A percentile compares a stretch with the other conserved stretches of the same genome.
phyloP scores from a whole-genome alignment of 441 rosid genomes.

The Brassica hybrid region DNA sequence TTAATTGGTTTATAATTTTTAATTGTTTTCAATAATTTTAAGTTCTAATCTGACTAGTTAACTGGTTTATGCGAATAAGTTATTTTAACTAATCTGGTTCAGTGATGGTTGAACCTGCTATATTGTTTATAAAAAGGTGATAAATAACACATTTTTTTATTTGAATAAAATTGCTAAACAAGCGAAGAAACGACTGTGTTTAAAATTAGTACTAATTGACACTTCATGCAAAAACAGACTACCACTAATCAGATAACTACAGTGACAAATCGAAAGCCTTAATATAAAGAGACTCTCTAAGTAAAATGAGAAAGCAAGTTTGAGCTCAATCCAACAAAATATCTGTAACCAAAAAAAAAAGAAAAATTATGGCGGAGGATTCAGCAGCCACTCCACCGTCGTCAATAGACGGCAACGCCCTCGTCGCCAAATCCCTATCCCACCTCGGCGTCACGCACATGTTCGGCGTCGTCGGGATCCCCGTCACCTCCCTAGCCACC shows the following conservation, averaged over 20 bases:
- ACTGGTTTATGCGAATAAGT: too few relatives aligned
- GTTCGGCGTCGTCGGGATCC: slow-evolving; percentile 97
- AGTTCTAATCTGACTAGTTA: too few relatives aligned
- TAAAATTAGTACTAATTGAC: neutral
- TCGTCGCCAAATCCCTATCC: slow-evolving; percentile 71
- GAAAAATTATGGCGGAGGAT: slow-evolving; percentile 27
- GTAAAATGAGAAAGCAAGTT: neutral
- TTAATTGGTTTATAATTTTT: too few relatives aligned
- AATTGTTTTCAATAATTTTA: too few relatives aligned
- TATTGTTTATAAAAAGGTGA: too few relatives aligned
- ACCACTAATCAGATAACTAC: neutral
- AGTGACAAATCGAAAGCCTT: slow-evolving; percentile 12
- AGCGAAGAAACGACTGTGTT: too few relatives aligned
- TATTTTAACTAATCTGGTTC: too few relatives aligned
- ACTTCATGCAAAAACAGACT: neutral
- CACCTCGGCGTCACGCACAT: slow-evolving; percentile 82
- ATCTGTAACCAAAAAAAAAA: neutral
- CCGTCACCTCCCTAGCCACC: slow-evolving; percentile 88
- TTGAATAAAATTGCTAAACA: neutral
- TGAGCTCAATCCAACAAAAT: neutral
- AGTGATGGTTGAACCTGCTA: too few relatives aligned
- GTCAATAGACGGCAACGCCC: slow-evolving; percentile 66
- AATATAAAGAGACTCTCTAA: neutral
- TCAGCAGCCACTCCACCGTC: slow-evolving; percentile 34
- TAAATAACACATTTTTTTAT: neutral